Conservation (phyloP, 129 eudicot species). For the Saussurea involucrata region DNA sequence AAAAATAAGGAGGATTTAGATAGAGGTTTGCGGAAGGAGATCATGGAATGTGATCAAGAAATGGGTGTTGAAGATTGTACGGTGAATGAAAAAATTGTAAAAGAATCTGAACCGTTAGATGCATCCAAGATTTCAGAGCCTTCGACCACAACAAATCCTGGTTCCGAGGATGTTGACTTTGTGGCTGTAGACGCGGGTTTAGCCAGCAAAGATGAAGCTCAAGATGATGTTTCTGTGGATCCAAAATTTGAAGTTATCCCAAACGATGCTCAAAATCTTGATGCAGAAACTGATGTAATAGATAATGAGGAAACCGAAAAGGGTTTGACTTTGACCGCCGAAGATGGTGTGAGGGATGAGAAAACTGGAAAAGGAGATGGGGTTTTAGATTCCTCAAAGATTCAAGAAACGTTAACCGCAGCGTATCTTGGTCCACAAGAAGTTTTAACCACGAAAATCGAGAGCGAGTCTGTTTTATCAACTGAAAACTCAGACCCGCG, state of each 20-base stretch:
- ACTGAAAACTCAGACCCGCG: neutral
- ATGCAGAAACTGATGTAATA: neutral
- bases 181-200: slow-evolving; percentile 22
- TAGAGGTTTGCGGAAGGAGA: slow-evolving; percentile 6
- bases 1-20: neutral
- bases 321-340: slow-evolving; percentile 4
- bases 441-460: slow-evolving; percentile 11
- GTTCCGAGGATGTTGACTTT: slow-evolving; percentile 18
- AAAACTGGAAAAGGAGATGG: slow-evolving; percentile 22
- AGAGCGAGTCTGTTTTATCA: slow-evolving; percentile 6
- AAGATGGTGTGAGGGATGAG: slow-evolving; percentile 17
- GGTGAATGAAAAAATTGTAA: slow-evolving; percentile 3
- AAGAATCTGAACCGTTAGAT: slow-evolving; percentile 19
- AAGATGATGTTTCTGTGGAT: slow-evolving; percentile 9
- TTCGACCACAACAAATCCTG: neutral
- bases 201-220: slow-evolving; percentile 20
- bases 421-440: slow-evolving; percentile 15
- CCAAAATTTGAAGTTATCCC: slow-evolving; percentile 18
- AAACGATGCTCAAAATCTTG: neutral
- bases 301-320: neutral
- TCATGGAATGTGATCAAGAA: slow-evolving; percentile 16
- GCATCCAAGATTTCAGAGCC: slow-evolving; percentile 14
- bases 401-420: slow-evolving; percentile 2
- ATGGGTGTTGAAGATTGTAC: slow-evolving; percentile 9
- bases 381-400: slow-evolving; percentile 17